phyloP scores from a whole-genome alignment of 257 asterid species.

The Catharanthus roseus region DNA sequence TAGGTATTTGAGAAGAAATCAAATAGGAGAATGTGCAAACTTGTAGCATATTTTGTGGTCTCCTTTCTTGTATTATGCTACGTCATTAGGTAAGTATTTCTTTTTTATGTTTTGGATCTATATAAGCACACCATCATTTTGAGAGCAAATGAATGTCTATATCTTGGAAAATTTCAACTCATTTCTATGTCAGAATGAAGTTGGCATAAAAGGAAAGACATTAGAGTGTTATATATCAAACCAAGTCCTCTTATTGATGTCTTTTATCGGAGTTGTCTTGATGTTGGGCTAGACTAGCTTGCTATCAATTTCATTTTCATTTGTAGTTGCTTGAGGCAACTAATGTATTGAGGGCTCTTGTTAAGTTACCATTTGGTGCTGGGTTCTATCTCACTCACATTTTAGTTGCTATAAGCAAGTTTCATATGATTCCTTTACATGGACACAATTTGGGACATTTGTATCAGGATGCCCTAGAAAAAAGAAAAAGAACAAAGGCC shows the following conservation, averaged over 20 bases:
- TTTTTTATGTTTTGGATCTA: slow-evolving; percentile 6
- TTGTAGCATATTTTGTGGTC: slow-evolving; percentile 58
- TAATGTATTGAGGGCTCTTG: no score
- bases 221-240: background rate
- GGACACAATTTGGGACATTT: background rate
- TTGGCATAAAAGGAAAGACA: background rate
- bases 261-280: background rate
- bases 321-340: no score
- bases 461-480: background rate
- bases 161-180: background rate
- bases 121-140: background rate
- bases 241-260: background rate
- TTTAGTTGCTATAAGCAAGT: background rate
- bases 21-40: slow-evolving; percentile 67
- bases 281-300: background rate
- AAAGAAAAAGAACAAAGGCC: background rate
- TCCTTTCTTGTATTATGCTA: slow-evolving; percentile 62
- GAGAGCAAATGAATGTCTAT: background rate
- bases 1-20: slow-evolving; percentile 96
- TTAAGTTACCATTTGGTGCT: background rate
- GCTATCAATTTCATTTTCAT: background rate
- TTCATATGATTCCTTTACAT: background rate
- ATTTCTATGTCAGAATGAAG: background rate
- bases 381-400: background rate
- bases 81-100: slow-evolving; percentile 52